A percentile compares a stretch with the other conserved stretches of the same genome.
Conservation (phyloP, 2,329 filamentous ascomycete species). For the Colletotrichum neosansevieriae region DNA sequence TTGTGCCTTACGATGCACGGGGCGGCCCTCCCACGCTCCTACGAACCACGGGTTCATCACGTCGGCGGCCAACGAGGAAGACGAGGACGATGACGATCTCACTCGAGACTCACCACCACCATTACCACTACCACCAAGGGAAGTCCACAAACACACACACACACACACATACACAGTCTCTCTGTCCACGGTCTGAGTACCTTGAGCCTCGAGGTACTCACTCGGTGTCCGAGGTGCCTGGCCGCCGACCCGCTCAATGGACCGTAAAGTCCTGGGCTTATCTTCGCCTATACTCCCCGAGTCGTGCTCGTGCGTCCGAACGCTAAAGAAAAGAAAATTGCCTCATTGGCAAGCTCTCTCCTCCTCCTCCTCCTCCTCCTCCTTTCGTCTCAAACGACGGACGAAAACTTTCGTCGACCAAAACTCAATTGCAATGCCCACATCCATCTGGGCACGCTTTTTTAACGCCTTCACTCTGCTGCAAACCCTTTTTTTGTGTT, state of each 20-base stretch:
- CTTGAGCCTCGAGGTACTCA: background rate
- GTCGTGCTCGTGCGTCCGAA: conserved; percentile 13
- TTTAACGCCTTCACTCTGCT: too few species aligned
- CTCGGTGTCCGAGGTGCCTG: conserved; percentile 11
- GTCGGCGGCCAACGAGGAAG: background rate
- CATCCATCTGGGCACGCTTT: too few species aligned
- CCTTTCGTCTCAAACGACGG: background rate
- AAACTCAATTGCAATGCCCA: too few species aligned
- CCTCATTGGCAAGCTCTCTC: background rate
- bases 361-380: too few species aligned
- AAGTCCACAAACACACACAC: background rate
- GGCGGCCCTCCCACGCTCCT: background rate
- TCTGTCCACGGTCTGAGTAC: background rate
- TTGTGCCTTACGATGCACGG: background rate
- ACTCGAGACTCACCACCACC: background rate
- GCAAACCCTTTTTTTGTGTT: too few species aligned
- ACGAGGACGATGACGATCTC: conserved; percentile 1
- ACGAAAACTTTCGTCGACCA: background rate
- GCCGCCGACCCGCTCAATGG: conserved; percentile 4
- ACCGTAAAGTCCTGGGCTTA: conserved; percentile 3
- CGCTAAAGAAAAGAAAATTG: conserved; percentile 10
- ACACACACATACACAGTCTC: too few species aligned
- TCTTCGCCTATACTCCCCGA: conserved; percentile 1
- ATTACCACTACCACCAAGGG: too few species aligned
- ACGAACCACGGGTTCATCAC: background rate